A percentile compares a stretch with the other conserved stretches of the same genome.
Evolutionary conservation across 1,139 yeast species (phyloP).

Genomic region (Geotrichum macrosporum): DNA sequence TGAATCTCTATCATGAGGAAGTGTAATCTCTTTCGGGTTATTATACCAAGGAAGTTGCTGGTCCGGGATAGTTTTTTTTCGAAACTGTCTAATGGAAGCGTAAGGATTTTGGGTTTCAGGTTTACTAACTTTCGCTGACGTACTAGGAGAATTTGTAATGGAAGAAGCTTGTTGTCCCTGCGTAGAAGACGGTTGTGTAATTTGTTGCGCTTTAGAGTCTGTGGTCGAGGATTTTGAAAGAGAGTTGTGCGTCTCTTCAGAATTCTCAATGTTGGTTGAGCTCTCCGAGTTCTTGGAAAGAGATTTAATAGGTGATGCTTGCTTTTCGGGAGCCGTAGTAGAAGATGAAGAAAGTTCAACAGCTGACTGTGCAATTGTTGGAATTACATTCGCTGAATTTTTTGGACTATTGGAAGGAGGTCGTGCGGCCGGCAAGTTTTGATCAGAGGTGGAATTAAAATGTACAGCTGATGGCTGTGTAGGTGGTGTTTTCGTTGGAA

Average conservation of each 20-base stretch:
- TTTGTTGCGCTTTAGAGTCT: not conserved
- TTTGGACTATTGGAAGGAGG: too few species aligned
- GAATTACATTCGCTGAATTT: too few species aligned
- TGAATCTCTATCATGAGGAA: slow-evolving; percentile 25
- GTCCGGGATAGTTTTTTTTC: slow-evolving; percentile 18
- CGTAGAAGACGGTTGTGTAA: not conserved
- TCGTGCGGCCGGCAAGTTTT: too few species aligned
- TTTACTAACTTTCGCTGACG: not conserved
- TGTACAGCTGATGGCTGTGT: too few species aligned
- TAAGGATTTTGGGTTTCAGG: not conserved
- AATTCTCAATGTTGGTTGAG: not conserved
- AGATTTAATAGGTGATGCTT: not conserved
- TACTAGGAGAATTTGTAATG: not conserved
- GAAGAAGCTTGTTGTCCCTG: slow-evolving; percentile 1
- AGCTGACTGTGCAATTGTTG: too few species aligned
- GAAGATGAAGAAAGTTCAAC: too few species aligned
- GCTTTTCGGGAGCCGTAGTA: not conserved
- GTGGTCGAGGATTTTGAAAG: not conserved
- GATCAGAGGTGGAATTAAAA: too few species aligned
- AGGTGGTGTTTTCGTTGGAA: not conserved
- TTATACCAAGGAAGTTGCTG: slow-evolving; percentile 21
- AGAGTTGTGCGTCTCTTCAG: not conserved
- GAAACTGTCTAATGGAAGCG: slow-evolving; percentile 18
- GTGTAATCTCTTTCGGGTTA: slow-evolving; percentile 23
- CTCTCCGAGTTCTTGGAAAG: not conserved